phyloP scores from a whole-genome alignment of 2,329 filamentous ascomycete genomes.

The Hyphodiscus sp. region DNA sequence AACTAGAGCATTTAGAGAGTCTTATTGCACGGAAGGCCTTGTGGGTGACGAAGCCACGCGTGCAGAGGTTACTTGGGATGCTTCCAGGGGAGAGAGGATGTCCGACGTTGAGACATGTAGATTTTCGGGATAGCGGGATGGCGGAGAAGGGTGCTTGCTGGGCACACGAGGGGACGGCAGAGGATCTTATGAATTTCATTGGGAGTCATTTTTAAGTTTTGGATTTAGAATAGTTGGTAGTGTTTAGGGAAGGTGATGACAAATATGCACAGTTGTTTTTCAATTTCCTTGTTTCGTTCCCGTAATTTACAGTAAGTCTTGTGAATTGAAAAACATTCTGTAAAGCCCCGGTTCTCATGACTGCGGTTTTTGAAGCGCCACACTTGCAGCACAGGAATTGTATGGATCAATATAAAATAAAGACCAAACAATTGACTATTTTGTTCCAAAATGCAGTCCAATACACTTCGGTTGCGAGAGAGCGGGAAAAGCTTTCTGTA shows the following conservation, averaged over 20 bases:
- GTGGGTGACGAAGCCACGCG: conserved; percentile 12
- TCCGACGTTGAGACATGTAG: conserved; percentile 7
- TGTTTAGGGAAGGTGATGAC: neutral
- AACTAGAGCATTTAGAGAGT: conserved; percentile 10
- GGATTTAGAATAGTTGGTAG: neutral
- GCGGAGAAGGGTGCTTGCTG: conserved; percentile 10
- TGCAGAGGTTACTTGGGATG: neutral
- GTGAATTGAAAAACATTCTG: too few species aligned
- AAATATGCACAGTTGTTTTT: too few species aligned
- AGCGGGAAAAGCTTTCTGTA: too few species aligned
- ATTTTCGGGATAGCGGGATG: conserved; percentile 19
- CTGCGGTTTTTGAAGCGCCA: too few species aligned
- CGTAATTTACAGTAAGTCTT: too few species aligned
- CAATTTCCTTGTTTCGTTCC: too few species aligned
- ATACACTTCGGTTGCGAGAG: too few species aligned
- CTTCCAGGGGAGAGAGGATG: neutral
- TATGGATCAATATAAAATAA: too few species aligned
- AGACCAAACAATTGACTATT: too few species aligned
- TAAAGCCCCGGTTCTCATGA: too few species aligned
- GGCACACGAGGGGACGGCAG: conserved; percentile 13
- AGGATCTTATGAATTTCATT: conserved; percentile 4
- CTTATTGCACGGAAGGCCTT: conserved; percentile 9
- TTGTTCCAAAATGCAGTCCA: too few species aligned
- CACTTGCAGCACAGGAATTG: too few species aligned
- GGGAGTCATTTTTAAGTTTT: neutral